These are phyloP conservation scores for Neotropicomus parvogracilis DNA, from an alignment of 1,284 basidiomycete species.

Conservation along the genomic window DNA sequence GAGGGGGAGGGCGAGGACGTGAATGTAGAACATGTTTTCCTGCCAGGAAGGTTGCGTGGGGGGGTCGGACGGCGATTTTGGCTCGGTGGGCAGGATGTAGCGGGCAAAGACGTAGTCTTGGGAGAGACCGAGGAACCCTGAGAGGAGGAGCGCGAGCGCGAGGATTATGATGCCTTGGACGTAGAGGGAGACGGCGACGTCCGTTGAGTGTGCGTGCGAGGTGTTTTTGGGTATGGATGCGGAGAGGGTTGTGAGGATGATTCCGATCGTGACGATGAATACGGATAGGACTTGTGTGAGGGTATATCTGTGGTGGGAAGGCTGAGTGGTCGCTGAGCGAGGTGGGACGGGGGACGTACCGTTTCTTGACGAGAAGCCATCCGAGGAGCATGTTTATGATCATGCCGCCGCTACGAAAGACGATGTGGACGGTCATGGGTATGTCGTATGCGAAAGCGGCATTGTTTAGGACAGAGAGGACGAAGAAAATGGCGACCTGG, in stretches of 20 bases:
- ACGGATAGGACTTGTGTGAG: conserved; percentile 68
- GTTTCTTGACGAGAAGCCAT: conserved; percentile 54
- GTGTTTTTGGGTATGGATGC: conserved; percentile 41
- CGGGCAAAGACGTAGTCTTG: conserved; percentile 79
- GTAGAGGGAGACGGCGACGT: conserved; percentile 47
- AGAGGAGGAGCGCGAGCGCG: conserved; percentile 72
- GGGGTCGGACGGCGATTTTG: conserved; percentile 19
- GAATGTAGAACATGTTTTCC: conserved; percentile 89
- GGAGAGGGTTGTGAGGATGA: conserved; percentile 81
- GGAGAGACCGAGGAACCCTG: conserved; percentile 79
- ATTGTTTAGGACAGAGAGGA: conserved; percentile 86
- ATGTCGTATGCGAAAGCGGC: conserved; percentile 83
- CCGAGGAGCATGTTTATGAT: conserved; percentile 79
- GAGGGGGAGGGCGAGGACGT: conserved; percentile 71
- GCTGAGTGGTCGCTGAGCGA: background rate
- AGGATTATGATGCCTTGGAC: conserved; percentile 72
- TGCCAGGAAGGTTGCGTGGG: conserved; percentile 59
- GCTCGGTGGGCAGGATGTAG: conserved; percentile 46
- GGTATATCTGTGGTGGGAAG: conserved; percentile 53
- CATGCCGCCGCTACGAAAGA: conserved; percentile 89
- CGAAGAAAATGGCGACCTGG: conserved; percentile 82
- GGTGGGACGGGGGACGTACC: conserved; percentile 4
- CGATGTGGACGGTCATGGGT: conserved; percentile 91
- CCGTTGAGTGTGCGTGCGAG: conserved; percentile 17
- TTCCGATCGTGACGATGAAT: conserved; percentile 75